These are phyloP conservation scores for Harringtonia aguacate DNA, from an alignment of 2,329 filamentous ascomycete species.

Conservation along the genomic window DNA sequence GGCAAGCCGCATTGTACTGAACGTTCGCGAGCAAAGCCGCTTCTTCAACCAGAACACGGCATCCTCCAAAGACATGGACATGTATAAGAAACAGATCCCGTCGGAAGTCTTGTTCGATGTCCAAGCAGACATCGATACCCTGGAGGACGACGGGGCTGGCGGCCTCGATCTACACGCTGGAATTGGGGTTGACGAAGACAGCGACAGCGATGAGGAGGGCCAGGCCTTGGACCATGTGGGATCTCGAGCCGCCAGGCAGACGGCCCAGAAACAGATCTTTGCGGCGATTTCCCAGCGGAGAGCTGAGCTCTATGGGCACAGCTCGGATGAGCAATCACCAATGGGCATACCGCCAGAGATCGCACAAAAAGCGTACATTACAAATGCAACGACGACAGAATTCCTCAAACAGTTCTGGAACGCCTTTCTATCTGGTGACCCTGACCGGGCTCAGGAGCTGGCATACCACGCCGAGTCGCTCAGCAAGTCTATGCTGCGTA, in stretches of 20 bases:
- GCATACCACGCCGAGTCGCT: slow-evolving; percentile 75
- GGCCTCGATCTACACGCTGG: slow-evolving; percentile 50
- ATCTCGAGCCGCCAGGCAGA: slow-evolving; percentile 53
- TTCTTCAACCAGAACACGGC: slow-evolving; percentile 57
- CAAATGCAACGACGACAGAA: slow-evolving; percentile 87
- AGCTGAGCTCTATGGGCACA: slow-evolving; percentile 43
- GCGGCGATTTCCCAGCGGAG: slow-evolving; percentile 52
- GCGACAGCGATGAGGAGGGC: slow-evolving; percentile 50
- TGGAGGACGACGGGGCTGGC: slow-evolving; percentile 35
- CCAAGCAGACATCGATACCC: slow-evolving; percentile 46
- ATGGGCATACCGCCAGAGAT: slow-evolving; percentile 48
- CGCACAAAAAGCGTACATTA: slow-evolving; percentile 49
- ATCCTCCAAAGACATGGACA: slow-evolving; percentile 29
- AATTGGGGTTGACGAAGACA: slow-evolving; percentile 61
- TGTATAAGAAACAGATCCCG: slow-evolving; percentile 62
- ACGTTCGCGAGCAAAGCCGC: slow-evolving; percentile 75
- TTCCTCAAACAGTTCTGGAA: slow-evolving; percentile 98
- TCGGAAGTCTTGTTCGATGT: slow-evolving; percentile 55
- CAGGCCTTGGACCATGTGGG: slow-evolving; percentile 44
- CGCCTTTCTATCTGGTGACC: slow-evolving; percentile 79
- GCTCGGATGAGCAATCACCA: slow-evolving; percentile 33
- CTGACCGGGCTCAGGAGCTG: slow-evolving; percentile 69
- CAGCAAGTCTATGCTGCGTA: slow-evolving; percentile 63
- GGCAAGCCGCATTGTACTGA: slow-evolving; percentile 71
- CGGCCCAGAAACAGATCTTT: slow-evolving; percentile 56